phyloP scores from a whole-genome alignment of 2,329 filamentous ascomycete genomes.

The Colletotrichum sp. region DNA sequence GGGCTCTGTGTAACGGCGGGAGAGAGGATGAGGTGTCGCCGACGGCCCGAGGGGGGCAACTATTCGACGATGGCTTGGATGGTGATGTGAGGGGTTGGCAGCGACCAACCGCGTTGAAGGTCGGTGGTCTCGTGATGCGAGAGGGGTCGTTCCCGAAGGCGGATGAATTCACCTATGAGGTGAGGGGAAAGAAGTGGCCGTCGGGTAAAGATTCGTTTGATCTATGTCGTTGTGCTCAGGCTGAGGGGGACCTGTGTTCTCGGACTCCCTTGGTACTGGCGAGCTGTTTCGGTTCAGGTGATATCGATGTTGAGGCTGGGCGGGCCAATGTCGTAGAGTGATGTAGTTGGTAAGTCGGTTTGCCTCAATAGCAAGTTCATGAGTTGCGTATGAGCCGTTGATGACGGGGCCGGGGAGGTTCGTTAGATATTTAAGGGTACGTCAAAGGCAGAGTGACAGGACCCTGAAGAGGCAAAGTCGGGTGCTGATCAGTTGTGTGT shows the following conservation, averaged over 20 bases:
- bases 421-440: constrained; percentile 12
- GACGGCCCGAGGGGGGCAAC: neutral
- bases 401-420: constrained; percentile 12
- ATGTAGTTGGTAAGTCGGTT: neutral
- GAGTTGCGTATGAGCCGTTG: constrained; percentile 18
- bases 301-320: constrained; percentile 12
- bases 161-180: neutral
- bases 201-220: neutral
- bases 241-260: neutral
- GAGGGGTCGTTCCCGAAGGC: neutral
- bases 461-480: constrained; percentile 8
- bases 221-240: neutral
- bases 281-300: constrained; percentile 1
- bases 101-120: neutral
- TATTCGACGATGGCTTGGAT: constrained; percentile 1
- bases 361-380: constrained; percentile 49
- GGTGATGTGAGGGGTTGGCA: neutral
- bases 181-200: neutral
- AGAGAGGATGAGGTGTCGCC: neutral
- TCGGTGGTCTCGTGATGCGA: neutral
- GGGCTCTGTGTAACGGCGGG: neutral
- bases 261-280: neutral
- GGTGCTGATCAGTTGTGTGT: constrained; percentile 6
- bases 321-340: constrained; percentile 27
- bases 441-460: constrained; percentile 12